These are phyloP conservation scores for Amaranthus palmeri DNA, from an alignment of 148 eudicot species.

Conservation along the genomic window DNA sequence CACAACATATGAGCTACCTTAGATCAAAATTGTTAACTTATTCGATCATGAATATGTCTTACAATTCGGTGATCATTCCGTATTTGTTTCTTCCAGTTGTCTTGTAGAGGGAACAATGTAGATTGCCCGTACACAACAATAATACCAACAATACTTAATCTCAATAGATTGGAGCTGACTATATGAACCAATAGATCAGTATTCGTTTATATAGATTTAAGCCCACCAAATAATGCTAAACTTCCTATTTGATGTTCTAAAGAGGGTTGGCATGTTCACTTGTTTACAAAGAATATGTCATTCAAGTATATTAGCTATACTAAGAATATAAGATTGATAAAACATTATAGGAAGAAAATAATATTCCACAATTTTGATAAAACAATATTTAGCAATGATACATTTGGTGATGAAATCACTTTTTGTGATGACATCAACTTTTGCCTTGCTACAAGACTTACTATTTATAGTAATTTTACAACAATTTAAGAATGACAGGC, in stretches of 20 bases:
- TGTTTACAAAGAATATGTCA: too few relatives aligned
- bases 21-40: too few relatives aligned
- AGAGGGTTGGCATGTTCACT: too few relatives aligned
- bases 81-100: too few relatives aligned
- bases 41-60: too few relatives aligned
- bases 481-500: background rate
- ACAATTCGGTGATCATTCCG: too few relatives aligned
- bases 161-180: too few relatives aligned
- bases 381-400: background rate
- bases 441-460: background rate
- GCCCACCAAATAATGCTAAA: conserved; percentile 80
- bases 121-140: too few relatives aligned
- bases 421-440: background rate
- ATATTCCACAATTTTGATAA: background rate
- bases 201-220: too few relatives aligned
- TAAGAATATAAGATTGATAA: background rate
- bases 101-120: conserved; percentile 31
- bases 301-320: too few relatives aligned
- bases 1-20: background rate
- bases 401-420: background rate
- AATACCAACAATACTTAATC: too few relatives aligned
- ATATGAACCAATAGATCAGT: too few relatives aligned
- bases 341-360: background rate
- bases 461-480: background rate
- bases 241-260: background rate